Base-by-base conservation (phyloP, 148 eudicot species). In the Camellia granthamiana region DNA sequence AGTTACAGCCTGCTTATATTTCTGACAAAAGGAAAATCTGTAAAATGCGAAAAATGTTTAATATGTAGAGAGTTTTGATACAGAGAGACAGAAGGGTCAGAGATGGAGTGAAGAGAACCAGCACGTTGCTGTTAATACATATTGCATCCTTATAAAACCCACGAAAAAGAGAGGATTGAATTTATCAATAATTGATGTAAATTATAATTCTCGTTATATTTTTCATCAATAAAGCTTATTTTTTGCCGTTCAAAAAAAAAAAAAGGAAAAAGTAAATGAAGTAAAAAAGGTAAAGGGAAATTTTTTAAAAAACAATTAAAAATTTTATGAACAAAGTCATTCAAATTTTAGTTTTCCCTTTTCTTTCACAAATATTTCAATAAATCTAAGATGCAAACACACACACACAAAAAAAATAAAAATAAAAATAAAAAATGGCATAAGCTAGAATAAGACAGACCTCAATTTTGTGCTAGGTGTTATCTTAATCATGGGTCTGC, bases 361-460 rank as follows among this genome's bases (percentile, higher is more conserved):
- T 30, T 30, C 1, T 1, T 30, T 1, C 38, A 30, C 38, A 30
- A 30, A 30, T 30, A 30, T 30, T 30, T 30, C 38, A 30, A 30
- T 30, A 1, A 30, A 30, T 30, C 38, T 30, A 30, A 30, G 38
- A 30, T 30, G 38, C 38, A 30, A 1, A 30, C 38, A 30, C 38
- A 30, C 30, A 23, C 30, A 23, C 30, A 23, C 30, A 23, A 0
- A 23, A 23, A 0, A 23, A 0, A 23, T 0, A 23, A 23, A 23
- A 23, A 23, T n/a, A 23, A 0, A 23, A 23, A 0, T 0, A 23
- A 23, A 30, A 30, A 71, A 71, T 0, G 46, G 68, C 41, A 82
- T 77, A 42, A n/a, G 38, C 16, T 62, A 76, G 65, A 77, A 19
- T 76, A 51, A 80, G 74, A 76, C 49, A 64, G 55, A 65, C 30